Conservation (phyloP, 2,329 filamentous ascomycete genomes). For the Paramyrothecium sp. region DNA sequence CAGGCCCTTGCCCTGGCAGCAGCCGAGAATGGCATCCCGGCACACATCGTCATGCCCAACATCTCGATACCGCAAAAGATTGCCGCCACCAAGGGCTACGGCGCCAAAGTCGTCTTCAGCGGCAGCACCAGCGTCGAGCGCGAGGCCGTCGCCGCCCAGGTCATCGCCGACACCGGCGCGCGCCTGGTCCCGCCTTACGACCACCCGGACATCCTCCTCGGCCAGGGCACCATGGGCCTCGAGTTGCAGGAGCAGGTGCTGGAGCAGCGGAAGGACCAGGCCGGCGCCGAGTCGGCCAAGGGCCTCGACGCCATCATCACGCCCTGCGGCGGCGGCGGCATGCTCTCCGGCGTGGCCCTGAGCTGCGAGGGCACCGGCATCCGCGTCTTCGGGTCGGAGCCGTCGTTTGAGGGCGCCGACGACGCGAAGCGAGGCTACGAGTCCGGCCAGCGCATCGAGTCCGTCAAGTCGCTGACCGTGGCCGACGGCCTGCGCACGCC, state of each 20-base stretch:
- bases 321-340: constrained; percentile 84
- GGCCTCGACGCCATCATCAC: constrained; percentile 72
- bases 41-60: constrained; percentile 89
- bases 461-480: constrained; percentile 75
- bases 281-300: constrained; percentile 13
- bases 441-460: constrained; percentile 60
- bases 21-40: constrained; percentile 67
- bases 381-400: constrained; percentile 83
- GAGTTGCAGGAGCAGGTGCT: constrained; percentile 76
- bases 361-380: constrained; percentile 71
- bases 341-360: constrained; percentile 81
- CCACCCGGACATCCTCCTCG: constrained; percentile 86
- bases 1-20: constrained; percentile 90
- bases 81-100: constrained; percentile 75
- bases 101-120: constrained; percentile 75
- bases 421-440: constrained; percentile 73
- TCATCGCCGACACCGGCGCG: constrained; percentile 71
- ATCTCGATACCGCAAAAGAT: constrained; percentile 87
- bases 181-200: constrained; percentile 87
- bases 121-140: constrained; percentile 79
- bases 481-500: constrained; percentile 88
- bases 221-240: constrained; percentile 85
- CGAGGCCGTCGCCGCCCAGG: constrained; percentile 69
- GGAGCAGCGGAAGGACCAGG: constrained; percentile 41
- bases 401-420: constrained; percentile 77